These are phyloP conservation scores for Annona squamosa DNA, from an alignment of 164 flowering plant genomes.

Conservation along the genomic window DNA sequence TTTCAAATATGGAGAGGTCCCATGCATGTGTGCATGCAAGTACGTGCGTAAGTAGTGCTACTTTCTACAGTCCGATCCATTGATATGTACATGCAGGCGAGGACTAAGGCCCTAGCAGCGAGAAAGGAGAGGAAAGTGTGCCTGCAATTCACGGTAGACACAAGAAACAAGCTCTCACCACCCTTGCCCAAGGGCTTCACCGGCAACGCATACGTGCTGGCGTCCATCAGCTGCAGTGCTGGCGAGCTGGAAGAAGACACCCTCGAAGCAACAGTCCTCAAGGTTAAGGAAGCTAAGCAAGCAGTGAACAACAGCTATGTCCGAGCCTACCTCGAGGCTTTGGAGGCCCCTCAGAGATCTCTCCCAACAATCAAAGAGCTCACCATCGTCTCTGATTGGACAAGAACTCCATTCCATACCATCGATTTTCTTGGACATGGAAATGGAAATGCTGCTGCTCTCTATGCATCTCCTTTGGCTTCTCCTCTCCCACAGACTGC, in stretches of 20 bases:
- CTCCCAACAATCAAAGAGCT: conserved; percentile 45
- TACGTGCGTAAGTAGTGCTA: too few relatives aligned
- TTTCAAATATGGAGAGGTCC: too few relatives aligned
- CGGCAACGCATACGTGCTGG: conserved; percentile 44
- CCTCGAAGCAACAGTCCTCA: conserved; percentile 21
- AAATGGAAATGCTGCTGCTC: conserved; percentile 11
- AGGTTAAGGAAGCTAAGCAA: conserved; percentile 39
- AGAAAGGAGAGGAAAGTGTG: conserved; percentile 36
- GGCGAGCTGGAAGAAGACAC: conserved; percentile 25
- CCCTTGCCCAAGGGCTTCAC: conserved; percentile 34
- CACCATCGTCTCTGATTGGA: conserved; percentile 45
- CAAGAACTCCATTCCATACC: conserved; percentile 41
- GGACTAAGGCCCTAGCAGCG: conserved; percentile 33
- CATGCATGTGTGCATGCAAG: too few relatives aligned
- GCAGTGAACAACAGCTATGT: conserved; percentile 28
- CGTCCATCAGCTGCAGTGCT: conserved; percentile 30
- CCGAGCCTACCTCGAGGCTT: conserved; percentile 28
- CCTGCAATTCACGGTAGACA: conserved; percentile 44
- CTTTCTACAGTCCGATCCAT: background rate
- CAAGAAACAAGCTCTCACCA: conserved; percentile 34
- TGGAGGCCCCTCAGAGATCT: conserved; percentile 28
- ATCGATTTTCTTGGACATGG: conserved; percentile 24
- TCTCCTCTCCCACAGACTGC: conserved; percentile 44
- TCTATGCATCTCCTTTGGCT: conserved; percentile 29
- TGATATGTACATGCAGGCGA: conserved; percentile 22